Evolutionary conservation across 2,329 filamentous ascomycete genomes (phyloP).

Genomic region (Paracoccidioides brasiliensis): DNA sequence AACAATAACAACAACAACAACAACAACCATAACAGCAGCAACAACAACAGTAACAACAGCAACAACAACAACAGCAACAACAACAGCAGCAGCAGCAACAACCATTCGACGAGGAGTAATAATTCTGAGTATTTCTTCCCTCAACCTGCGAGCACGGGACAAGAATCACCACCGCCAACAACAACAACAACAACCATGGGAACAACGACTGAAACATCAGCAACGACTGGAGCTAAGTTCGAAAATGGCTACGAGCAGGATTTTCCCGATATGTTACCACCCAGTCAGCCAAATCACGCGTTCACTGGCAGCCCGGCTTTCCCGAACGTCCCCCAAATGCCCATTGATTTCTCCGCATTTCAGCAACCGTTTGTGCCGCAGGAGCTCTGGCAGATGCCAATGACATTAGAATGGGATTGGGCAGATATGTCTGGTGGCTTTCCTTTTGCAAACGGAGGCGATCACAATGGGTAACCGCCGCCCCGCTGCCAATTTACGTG

Average conservation of each 20-base stretch:
- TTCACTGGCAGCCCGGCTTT: constrained; percentile 22
- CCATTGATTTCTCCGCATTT: constrained; percentile 38
- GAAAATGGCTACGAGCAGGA: constrained; percentile 7
- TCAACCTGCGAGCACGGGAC: neutral
- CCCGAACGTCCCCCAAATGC: constrained; percentile 18
- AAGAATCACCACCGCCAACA: neutral
- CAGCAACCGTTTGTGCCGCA: constrained; percentile 83
- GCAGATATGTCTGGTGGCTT: constrained; percentile 27
- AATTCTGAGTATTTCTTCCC: neutral
- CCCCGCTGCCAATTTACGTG: no score
- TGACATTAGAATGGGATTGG: constrained; percentile 90
- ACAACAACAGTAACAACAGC: neutral
- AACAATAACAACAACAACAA: neutral
- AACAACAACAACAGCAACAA: neutral
- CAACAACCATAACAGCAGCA: no score
- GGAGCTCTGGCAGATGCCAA: constrained; percentile 89
- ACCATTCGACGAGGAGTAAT: no score
- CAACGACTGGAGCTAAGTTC: constrained; percentile 2
- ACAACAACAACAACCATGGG: neutral
- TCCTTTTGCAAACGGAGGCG: constrained; percentile 5
- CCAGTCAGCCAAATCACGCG: constrained; percentile 22
- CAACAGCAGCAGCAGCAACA: neutral
- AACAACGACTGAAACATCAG: constrained; percentile 6
- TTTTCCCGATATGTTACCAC: constrained; percentile 23
- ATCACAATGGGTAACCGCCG: neutral